Evolutionary conservation across 805 yeast species (phyloP).

Genomic region (Candida ortonii): DNA sequence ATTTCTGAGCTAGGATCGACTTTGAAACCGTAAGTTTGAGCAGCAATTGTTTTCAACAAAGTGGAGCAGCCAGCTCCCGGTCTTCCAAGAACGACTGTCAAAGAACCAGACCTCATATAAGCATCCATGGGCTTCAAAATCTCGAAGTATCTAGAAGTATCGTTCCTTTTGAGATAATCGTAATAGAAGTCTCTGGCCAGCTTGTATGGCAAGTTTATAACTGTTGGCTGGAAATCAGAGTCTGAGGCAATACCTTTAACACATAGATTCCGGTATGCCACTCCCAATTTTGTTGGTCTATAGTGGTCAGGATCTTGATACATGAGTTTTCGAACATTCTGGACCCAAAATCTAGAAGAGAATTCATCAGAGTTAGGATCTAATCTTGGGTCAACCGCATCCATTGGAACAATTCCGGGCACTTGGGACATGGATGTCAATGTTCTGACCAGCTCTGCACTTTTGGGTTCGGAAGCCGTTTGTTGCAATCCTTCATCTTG

Average conservation of each 20-base stretch:
- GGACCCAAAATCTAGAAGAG: conserved; percentile 64
- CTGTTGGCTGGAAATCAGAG: conserved; percentile 63
- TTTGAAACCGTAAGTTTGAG: conserved; percentile 59
- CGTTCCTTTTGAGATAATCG: conserved; percentile 27
- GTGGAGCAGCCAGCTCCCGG: conserved; percentile 85
- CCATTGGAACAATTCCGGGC: conserved; percentile 45
- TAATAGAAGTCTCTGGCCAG: conserved; percentile 29
- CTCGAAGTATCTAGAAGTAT: conserved; percentile 39
- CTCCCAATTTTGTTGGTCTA: conserved; percentile 57
- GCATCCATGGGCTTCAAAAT: conserved; percentile 69
- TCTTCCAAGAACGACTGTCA: conserved; percentile 71
- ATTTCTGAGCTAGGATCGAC: conserved; percentile 45
- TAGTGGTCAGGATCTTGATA: conserved; percentile 59
- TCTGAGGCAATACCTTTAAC: conserved; percentile 67
- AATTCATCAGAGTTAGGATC: conserved; percentile 61
- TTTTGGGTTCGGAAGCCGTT: conserved; percentile 5
- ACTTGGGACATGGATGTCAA: conserved; percentile 52
- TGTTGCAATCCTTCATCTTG: too few species aligned
- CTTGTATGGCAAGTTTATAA: conserved; percentile 42
- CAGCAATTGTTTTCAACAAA: conserved; percentile 54
- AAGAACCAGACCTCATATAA: conserved; percentile 56
- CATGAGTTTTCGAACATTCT: conserved; percentile 53
- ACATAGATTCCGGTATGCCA: conserved; percentile 55
- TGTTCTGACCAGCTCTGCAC: conserved; percentile 28
- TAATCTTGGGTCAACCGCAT: conserved; percentile 38